A percentile compares a stretch with the other conserved stretches of the same genome.
These are phyloP conservation scores for Coemansia sp. DNA, from an alignment of 192 early-diverging fungal genomes.

Conservation along the genomic window DNA sequence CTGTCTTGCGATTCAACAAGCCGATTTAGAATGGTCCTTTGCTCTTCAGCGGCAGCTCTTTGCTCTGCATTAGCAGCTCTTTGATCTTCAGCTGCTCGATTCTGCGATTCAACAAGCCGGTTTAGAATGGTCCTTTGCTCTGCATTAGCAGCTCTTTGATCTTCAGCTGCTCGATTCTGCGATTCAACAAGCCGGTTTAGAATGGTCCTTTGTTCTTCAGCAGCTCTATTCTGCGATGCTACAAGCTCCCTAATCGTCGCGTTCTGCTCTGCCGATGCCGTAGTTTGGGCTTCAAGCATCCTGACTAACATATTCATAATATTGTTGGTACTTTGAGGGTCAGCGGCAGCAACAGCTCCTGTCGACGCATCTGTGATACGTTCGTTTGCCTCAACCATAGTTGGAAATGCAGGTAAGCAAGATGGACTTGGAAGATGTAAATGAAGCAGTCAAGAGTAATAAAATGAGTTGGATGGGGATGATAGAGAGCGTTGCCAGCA, in stretches of 20 bases:
- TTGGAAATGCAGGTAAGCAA: neutral
- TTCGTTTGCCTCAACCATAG: neutral
- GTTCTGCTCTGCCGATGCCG: no score
- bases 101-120: neutral
- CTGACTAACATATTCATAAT: no score
- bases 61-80: neutral
- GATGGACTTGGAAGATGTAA: neutral
- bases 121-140: no score
- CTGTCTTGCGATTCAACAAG: neutral
- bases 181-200: neutral
- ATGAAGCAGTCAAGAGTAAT: neutral
- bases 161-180: neutral
- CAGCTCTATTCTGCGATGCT: neutral
- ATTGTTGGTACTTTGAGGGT: neutral
- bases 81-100: neutral
- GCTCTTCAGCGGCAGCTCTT: no score
- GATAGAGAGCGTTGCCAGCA: neutral
- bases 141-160: neutral
- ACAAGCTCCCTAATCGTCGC: neutral
- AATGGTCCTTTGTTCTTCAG: neutral
- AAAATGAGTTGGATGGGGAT: neutral
- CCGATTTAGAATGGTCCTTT: no score
- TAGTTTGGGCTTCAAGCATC: no score
- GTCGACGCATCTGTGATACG: neutral
- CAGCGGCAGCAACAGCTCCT: neutral